Percentiles rank a stretch among this genome's conserved stretches.
phyloP scores from a whole-genome alignment of 495 filamentous ascomycete species.

The Penicillium manginii region DNA sequence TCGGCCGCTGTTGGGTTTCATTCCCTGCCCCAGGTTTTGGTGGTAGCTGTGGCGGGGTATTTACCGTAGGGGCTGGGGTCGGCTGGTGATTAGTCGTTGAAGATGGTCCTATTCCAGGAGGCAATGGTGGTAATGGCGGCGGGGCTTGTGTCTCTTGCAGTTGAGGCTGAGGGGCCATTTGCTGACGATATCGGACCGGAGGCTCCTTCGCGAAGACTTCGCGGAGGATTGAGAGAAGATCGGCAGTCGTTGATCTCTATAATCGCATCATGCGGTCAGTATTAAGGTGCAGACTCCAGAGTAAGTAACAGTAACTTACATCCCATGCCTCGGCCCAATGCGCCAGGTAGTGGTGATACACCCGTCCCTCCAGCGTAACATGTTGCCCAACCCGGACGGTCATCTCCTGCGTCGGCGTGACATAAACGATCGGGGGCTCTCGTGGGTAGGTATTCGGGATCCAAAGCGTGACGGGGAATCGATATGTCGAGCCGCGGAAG shows the following conservation, averaged over 20 bases:
- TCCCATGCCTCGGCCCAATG: constrained; percentile 90
- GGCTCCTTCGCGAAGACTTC: constrained; percentile 95
- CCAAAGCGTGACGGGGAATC: constrained; percentile 92
- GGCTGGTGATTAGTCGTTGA: constrained; percentile 20
- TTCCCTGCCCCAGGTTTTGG: constrained; percentile 32
- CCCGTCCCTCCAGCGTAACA: constrained; percentile 89
- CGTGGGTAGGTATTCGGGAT: constrained; percentile 91
- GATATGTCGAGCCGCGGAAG: constrained; percentile 88
- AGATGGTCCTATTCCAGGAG: constrained; percentile 58
- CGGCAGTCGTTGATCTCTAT: constrained; percentile 79
- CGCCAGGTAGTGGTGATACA: constrained; percentile 94
- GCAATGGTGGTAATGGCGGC: constrained; percentile 72
- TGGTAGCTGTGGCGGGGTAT: constrained; percentile 44
- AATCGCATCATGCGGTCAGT: constrained; percentile 10
- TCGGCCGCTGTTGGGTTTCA: constrained; percentile 22
- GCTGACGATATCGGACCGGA: constrained; percentile 77
- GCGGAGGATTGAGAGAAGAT: constrained; percentile 79
- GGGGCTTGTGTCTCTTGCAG: constrained; percentile 46
- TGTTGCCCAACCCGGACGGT: constrained; percentile 88
- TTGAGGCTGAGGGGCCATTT: constrained; percentile 39
- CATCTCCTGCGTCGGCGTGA: constrained; percentile 88
- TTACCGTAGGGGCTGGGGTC: constrained; percentile 13
- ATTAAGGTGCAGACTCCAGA: background rate
- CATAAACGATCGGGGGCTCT: constrained; percentile 83
- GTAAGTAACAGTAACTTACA: constrained; percentile 57